phyloP scores from a whole-genome alignment of 2,329 filamentous ascomycete genomes.

The Colletotrichum sp. region DNA sequence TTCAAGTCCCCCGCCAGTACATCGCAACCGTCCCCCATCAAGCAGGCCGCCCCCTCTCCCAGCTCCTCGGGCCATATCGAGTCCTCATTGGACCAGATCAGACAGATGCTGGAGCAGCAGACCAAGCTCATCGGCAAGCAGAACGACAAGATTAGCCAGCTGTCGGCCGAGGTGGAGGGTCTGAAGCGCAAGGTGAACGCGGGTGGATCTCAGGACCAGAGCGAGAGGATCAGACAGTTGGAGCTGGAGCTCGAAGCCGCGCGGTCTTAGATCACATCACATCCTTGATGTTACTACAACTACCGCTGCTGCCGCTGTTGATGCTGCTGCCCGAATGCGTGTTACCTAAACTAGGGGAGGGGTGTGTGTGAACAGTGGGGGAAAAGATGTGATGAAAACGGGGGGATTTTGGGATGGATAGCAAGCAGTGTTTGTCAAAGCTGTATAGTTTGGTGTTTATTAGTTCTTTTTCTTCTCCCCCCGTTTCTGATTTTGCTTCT shows the following conservation, averaged over 20 bases:
- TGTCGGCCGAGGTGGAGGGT: slow-evolving; percentile 77
- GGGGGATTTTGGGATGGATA: slow-evolving; percentile 16
- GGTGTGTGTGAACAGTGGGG: background rate
- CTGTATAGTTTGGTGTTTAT: slow-evolving; percentile 15
- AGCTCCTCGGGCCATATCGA: slow-evolving; percentile 51
- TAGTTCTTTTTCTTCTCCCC: background rate
- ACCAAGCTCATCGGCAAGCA: slow-evolving; percentile 79
- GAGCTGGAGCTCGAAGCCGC: slow-evolving; percentile 71
- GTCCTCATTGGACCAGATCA: slow-evolving; percentile 76
- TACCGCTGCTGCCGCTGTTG: background rate
- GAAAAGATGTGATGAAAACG: slow-evolving; percentile 8
- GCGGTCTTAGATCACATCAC: slow-evolving; percentile 49
- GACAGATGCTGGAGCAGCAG: slow-evolving; percentile 76
- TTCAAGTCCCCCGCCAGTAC: slow-evolving; percentile 17
- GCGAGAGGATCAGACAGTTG: slow-evolving; percentile 69
- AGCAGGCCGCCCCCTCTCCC: slow-evolving; percentile 26
- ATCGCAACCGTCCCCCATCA: slow-evolving; percentile 14
- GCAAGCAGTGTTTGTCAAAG: slow-evolving; percentile 21
- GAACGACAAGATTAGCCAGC: slow-evolving; percentile 72
- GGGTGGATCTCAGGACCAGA: slow-evolving; percentile 62
- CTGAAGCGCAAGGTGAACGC: slow-evolving; percentile 78
- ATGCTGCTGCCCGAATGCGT: background rate
- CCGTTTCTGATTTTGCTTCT: background rate
- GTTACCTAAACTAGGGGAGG: background rate
- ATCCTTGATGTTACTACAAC: background rate